Evolutionary conservation across 2,329 filamentous ascomycete genomes (phyloP).

Genomic region (Fusarium brevicatenulatum): DNA sequence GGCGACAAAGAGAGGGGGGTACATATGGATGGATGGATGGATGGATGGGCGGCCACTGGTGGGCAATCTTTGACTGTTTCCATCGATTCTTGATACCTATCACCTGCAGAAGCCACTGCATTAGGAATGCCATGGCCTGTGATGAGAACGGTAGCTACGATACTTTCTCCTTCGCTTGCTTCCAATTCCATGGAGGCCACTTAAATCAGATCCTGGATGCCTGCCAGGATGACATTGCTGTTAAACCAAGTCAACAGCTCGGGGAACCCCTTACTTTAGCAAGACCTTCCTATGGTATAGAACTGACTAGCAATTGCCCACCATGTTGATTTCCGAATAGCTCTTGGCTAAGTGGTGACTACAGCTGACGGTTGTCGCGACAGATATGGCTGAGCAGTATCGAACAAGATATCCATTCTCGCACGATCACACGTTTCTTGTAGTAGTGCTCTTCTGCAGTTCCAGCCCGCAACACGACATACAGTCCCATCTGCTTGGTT

Average conservation of each 20-base stretch:
- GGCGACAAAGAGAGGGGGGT: neutral
- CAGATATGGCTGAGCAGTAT: constrained; percentile 55
- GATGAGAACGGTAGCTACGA: constrained; percentile 18
- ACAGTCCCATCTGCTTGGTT: neutral
- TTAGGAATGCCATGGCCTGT: constrained; percentile 42
- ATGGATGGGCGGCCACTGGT: neutral
- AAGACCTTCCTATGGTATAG: too few species aligned
- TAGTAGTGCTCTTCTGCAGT: neutral
- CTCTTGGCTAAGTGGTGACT: constrained; percentile 10
- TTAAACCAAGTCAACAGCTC: too few species aligned
- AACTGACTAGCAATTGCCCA: constrained; percentile 20
- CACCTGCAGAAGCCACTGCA: constrained; percentile 40
- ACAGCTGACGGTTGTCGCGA: neutral
- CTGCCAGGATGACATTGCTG: constrained; percentile 35
- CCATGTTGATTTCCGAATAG: constrained; percentile 19
- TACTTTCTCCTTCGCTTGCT: neutral
- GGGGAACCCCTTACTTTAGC: too few species aligned
- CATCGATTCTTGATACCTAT: constrained; percentile 15
- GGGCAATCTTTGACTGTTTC: constrained; percentile 23
- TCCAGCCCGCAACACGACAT: neutral
- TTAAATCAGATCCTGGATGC: constrained; percentile 19
- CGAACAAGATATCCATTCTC: neutral
- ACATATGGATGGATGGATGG: neutral
- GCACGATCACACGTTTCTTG: neutral
- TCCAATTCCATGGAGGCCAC: constrained; percentile 16